Evolutionary conservation across 495 filamentous ascomycete species (phyloP).

Genomic region (Aspergillus affinis): DNA sequence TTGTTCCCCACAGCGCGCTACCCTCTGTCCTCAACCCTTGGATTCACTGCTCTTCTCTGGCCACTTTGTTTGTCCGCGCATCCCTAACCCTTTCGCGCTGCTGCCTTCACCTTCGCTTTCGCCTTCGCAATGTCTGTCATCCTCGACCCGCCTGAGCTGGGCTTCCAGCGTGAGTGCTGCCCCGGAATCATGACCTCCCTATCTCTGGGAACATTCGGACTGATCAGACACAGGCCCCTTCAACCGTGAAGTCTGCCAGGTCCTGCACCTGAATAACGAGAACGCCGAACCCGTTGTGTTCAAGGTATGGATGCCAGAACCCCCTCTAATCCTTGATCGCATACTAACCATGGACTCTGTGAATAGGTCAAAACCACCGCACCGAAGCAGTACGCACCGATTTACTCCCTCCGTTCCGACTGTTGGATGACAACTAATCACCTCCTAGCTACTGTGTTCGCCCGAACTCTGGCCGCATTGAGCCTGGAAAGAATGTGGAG

Average conservation of each 20-base stretch:
- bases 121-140: constrained; percentile 78
- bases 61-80: constrained; percentile 3
- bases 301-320: constrained; percentile 63
- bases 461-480: constrained; percentile 94
- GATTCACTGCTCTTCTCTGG: neutral
- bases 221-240: constrained; percentile 70
- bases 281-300: constrained; percentile 82
- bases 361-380: constrained; percentile 95
- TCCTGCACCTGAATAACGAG: constrained; percentile 75
- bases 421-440: constrained; percentile 26
- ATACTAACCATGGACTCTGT: constrained; percentile 21
- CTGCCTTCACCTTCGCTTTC: constrained; percentile 5
- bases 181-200: neutral
- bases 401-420: constrained; percentile 4
- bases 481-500: constrained; percentile 81
- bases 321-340: constrained; percentile 8
- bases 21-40: neutral
- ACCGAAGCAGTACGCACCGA: constrained; percentile 83
- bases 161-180: constrained; percentile 76
- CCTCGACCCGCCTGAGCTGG: constrained; percentile 85
- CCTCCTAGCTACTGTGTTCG: constrained; percentile 89
- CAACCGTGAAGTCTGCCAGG: constrained; percentile 83
- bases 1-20: neutral
- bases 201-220: neutral
- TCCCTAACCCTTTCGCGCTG: constrained; percentile 15